Percentiles rank a stretch among this genome's conserved stretches.
Evolutionary conservation across 768 basidiomycete species (phyloP).

Genomic region (Exsudoporus frostii): DNA sequence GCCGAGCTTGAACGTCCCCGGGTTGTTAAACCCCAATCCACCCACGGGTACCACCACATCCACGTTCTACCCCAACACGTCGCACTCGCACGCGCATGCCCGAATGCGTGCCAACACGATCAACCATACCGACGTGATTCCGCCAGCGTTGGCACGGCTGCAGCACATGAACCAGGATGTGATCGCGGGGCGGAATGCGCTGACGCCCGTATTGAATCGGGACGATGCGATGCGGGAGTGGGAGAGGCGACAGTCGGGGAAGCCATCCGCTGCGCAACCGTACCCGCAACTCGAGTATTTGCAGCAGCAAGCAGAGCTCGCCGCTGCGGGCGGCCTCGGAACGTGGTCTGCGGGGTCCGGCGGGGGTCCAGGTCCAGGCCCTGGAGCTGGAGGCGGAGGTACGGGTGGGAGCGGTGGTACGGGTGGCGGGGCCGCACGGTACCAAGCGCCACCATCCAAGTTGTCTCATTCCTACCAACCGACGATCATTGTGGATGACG

Average conservation of each 20-base stretch:
- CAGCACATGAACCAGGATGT: slow-evolving; percentile 88
- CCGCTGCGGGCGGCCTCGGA: slow-evolving; percentile 56
- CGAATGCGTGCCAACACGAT: slow-evolving; percentile 89
- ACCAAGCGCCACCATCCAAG: slow-evolving; percentile 40
- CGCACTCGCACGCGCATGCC: slow-evolving; percentile 34
- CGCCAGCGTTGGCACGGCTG: slow-evolving; percentile 86
- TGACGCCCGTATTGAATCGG: slow-evolving; percentile 91
- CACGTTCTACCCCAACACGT: slow-evolving; percentile 56
- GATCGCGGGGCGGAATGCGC: slow-evolving; percentile 65
- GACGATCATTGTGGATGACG: slow-evolving; percentile 62
- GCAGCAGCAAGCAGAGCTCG: slow-evolving; percentile 90
- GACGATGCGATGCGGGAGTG: slow-evolving; percentile 96
- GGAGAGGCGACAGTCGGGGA: slow-evolving; percentile 85
- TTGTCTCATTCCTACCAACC: slow-evolving; percentile 42
- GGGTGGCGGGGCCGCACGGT: slow-evolving; percentile 34
- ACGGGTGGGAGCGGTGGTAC: slow-evolving; percentile 32
- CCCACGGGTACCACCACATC: slow-evolving; percentile 42
- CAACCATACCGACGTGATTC: slow-evolving; percentile 83
- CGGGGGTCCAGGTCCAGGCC: neutral
- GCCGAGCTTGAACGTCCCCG: slow-evolving; percentile 19
- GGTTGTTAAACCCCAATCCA: slow-evolving; percentile 44
- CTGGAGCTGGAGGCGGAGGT: neutral
- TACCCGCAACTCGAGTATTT: slow-evolving; percentile 90
- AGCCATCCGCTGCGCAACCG: slow-evolving; percentile 64
- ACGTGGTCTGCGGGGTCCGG: slow-evolving; percentile 46